Base-by-base conservation (phyloP, 768 basidiomycete species). In the Rhizopogon rudus region DNA sequence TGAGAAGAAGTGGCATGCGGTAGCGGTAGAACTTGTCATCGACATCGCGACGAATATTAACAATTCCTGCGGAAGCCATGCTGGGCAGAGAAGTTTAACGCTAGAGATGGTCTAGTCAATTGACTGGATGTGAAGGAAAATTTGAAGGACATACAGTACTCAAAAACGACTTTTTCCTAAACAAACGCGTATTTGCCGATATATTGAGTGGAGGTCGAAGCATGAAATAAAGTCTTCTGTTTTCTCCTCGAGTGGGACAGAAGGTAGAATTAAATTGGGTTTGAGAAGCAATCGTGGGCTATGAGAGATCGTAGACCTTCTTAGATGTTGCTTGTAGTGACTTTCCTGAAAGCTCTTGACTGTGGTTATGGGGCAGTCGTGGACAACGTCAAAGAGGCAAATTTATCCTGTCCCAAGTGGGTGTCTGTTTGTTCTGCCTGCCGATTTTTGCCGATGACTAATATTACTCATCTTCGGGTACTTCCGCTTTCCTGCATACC, bases 11-110 rank as follows among this genome's bases (percentile, higher is more conserved):
- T 54, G 97, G 97, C 97, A 99, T 99, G 61, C 93, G 90, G 81
- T 94, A 94, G 63, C 92, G 92, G 72, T 95, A 95, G 71, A 94
- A 95, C 73, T 92, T 92, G 80, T 96, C 92, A 75, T 93, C 91
- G 77, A 95, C 91, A 76, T 95, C 93, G 65, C 93, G 90, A 74
- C 93, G 89, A 68, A 95, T 89, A 78, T 95, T 95, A 54, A 95
- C 93, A 69, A 86, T 78, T 73, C 83, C 85, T 71, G 84, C 71
- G 61, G 62, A 79, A 76, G 92, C 90, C 91, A 93, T 95, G 70
- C 67, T 93, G 88, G 83, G 80, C 76, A 72, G 59, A 62, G 31
- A 54, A 56, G 62, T 79, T 88, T 75, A 90, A 65, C 81, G 86
- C 87, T 89, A 59, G 5, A 42, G 48, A 25, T 14, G 48, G 3